Base-by-base conservation (phyloP, 768 basidiomycete species). In the Mycena venus region DNA sequence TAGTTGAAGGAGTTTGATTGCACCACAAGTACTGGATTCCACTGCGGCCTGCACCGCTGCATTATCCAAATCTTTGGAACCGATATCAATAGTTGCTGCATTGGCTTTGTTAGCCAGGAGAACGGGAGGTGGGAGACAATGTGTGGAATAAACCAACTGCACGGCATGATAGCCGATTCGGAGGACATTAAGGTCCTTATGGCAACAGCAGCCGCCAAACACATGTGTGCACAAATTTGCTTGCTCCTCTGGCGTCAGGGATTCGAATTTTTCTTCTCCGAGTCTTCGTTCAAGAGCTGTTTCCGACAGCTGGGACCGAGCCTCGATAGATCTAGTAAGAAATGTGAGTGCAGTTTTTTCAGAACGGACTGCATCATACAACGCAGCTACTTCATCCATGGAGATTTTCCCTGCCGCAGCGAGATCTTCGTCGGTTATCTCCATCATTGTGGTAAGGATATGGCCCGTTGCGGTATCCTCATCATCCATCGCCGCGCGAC, bases 131-230 rank as follows among this genome's bases (percentile, higher is more conserved):
- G 65, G 31, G 15, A 75, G 19, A 5, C 69, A 70, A 51, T 65
- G 58, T 65, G 27, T 34, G 4, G 74, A 68, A 75, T 78, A 81
- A 17, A 51, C 69, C 6, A 14, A 8, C 38, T 53, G 64, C 68
- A 82, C 76, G 14, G n/a, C 49, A 7, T 21, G 23, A 44, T 71
- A 68, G 0, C 81, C 80, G n/a, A 79, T 79, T 44, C 79, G 78
- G 32, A 81, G 72, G 3, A 75, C 69, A 47, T 83, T 84, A 15
- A 83, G 49, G 36, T 84, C 82, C 71, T 82, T 83, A 65, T 83
- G 83, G 67, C 78, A 79, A 40, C 78, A 80, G 61, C 83, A 83
- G 8, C 81, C 79, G 32, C 69, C 79, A 68, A 80, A 79, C 10
- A 80, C 56, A 40, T 83, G 77, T 2, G 81, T 70, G 23, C 19